Evolutionary conservation across 2,329 filamentous ascomycete species (phyloP).

Genomic region (Endocalyx cinctus): DNA sequence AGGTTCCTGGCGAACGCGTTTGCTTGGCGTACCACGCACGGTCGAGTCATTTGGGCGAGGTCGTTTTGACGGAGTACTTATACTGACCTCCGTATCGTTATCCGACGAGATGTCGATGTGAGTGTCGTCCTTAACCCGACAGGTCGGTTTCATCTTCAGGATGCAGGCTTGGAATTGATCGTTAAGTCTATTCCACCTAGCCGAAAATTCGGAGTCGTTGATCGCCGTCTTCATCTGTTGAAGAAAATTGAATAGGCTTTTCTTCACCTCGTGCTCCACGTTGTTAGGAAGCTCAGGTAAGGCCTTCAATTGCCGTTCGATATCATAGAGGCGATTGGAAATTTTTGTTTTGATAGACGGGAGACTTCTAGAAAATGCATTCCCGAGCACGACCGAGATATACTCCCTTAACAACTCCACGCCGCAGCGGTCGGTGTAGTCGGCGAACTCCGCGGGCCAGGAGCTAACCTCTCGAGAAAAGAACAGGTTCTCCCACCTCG

Average conservation of each 20-base stretch:
- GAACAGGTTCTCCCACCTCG: conserved; percentile 47
- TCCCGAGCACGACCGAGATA: conserved; percentile 47
- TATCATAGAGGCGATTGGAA: conserved; percentile 40
- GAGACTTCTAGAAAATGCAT: conserved; percentile 51
- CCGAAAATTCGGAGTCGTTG: conserved; percentile 39
- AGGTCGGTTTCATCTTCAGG: conserved; percentile 29
- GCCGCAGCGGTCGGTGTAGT: conserved; percentile 46
- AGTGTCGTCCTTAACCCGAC: conserved; percentile 22
- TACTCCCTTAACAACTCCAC: conserved; percentile 49
- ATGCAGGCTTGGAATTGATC: conserved; percentile 28
- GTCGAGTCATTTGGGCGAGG: conserved; percentile 26
- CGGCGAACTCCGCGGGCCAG: conserved; percentile 47
- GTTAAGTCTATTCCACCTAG: conserved; percentile 27
- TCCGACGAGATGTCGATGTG: conserved; percentile 24
- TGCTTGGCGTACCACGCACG: conserved; percentile 21
- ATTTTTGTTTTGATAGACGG: conserved; percentile 52
- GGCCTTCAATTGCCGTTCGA: conserved; percentile 49
- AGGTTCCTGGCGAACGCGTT: conserved; percentile 17
- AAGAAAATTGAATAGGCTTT: conserved; percentile 55
- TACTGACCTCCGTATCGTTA: conserved; percentile 20
- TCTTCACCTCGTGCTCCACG: conserved; percentile 60
- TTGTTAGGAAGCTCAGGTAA: conserved; percentile 67
- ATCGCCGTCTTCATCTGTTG: conserved; percentile 49
- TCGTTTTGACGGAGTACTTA: conserved; percentile 19
- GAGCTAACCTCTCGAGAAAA: conserved; percentile 37